Conservation (phyloP, 1,284 basidiomycete species). For the Papiliotrema laurentii region DNA sequence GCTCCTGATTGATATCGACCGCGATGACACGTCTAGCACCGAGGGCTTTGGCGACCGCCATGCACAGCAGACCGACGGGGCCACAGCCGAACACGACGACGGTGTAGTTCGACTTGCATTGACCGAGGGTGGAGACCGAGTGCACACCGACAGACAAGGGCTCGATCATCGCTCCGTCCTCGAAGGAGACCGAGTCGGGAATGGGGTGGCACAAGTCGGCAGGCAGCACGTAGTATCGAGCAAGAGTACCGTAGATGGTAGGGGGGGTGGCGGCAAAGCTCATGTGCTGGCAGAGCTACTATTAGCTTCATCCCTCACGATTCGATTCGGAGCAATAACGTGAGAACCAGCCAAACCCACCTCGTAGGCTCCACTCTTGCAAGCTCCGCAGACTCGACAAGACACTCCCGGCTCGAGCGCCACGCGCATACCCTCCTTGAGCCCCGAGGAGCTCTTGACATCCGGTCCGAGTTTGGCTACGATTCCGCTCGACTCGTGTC, state of each 20-base stretch:
- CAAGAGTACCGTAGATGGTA: constrained; percentile 42
- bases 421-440: constrained; percentile 48
- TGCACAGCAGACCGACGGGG: constrained; percentile 86
- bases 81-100: constrained; percentile 80
- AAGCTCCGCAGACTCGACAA: constrained; percentile 41
- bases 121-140: constrained; percentile 71
- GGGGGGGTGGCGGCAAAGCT: constrained; percentile 50
- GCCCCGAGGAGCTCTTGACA: constrained; percentile 18
- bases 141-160: constrained; percentile 90
- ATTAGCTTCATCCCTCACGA: constrained; percentile 55
- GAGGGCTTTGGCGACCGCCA: constrained; percentile 87
- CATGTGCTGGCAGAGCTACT: constrained; percentile 51
- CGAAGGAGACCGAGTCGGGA: constrained; percentile 47
- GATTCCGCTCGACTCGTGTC: constrained; percentile 40
- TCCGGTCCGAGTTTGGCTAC: constrained; percentile 38
- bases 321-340: no score
- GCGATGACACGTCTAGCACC: constrained; percentile 77
- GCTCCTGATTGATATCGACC: constrained; percentile 71
- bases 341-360: constrained; percentile 61
- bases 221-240: constrained; percentile 39
- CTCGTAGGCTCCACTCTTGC: constrained; percentile 70
- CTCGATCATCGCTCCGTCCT: constrained; percentile 67
- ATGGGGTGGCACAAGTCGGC: constrained; percentile 38
- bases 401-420: constrained; percentile 58
- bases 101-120: constrained; percentile 65